Evolutionary conservation across 257 asterid genomes (phyloP), one percentile per base, ranked within the genome.

Genomic region (Salvia hispanica): DNA sequence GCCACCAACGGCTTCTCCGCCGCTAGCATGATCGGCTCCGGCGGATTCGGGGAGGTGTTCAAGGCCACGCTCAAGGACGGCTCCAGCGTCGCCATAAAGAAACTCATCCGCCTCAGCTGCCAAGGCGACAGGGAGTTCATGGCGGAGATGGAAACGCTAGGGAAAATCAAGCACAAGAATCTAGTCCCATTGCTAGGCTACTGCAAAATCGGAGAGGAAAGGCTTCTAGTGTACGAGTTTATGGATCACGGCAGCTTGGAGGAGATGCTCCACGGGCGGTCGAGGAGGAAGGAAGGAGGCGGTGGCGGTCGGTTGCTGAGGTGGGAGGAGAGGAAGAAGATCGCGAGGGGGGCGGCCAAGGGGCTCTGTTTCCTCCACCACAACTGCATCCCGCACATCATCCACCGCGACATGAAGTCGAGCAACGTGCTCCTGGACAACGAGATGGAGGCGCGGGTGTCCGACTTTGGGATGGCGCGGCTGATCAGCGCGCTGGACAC

Each of bases 111-210:
- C 3, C 37, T 92, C 16, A 87, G 96, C 66, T 80, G 96, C 59
- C 98, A 89, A 25, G 98, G 98, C 0, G 98, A 92, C 64, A 64
- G 98, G 0, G 98, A 92, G 46, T 92, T 92, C 86, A 92, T 89
- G 98, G 96, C 98, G 3, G 98, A 92, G 64, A 92, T 92, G 98
- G 98, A 92, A 61, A 92, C 98, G 0, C 75, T 92, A 0, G 98
- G 98, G 7, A 92, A 92, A 70, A 92, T 92, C 80, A 92, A 89
- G 77, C 98, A 92, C 77, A 84, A 51, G 71, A 92, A 92, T 45
- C 90, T 92, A 9, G 98, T 92, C 13, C 98, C 96, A 0, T 78
- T 92, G 0, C 67, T 92, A 0, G 98, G 98, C 2, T 92, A 92
- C 57, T 92, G 98, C 86, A 92, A 92, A 34, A 73, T 92, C 31